phyloP scores from a whole-genome alignment of 257 asterid species.

The Nicotiana noctiflora region DNA sequence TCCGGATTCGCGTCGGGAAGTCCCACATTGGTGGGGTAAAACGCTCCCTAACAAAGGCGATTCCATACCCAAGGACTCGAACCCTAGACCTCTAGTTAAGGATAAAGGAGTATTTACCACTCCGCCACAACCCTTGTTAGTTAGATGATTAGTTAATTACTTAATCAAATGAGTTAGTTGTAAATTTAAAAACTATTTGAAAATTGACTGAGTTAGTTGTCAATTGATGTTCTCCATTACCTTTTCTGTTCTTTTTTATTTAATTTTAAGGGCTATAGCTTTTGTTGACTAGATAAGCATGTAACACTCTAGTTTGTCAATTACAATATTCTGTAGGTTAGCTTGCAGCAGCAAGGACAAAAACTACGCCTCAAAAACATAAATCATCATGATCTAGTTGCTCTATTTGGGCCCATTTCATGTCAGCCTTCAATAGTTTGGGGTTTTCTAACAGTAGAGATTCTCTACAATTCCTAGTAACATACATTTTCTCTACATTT shows the following conservation, averaged over 20 bases:
- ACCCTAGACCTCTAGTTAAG: too few relatives aligned
- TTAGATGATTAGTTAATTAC: too few relatives aligned
- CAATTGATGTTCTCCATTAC: background rate
- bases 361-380: background rate
- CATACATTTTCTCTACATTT: background rate
- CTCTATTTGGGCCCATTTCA: background rate
- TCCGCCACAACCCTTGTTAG: too few relatives aligned
- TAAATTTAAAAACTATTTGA: too few relatives aligned
- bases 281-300: constrained; percentile 3
- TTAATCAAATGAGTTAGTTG: too few relatives aligned
- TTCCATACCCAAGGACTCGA: too few relatives aligned
- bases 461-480: background rate
- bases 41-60: too few relatives aligned
- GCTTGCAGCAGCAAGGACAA: background rate
- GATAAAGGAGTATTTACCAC: too few relatives aligned
- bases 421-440: background rate
- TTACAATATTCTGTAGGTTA: background rate
- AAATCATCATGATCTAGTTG: background rate
- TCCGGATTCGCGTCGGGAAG: too few relatives aligned
- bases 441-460: background rate
- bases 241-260: background rate
- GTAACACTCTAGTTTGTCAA: background rate
- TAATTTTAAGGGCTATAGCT: background rate
- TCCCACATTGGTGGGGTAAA: too few relatives aligned
- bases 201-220: background rate